Evolutionary conservation across 2,329 filamentous ascomycete genomes (phyloP).

Genomic region (Fusarium sp.): DNA sequence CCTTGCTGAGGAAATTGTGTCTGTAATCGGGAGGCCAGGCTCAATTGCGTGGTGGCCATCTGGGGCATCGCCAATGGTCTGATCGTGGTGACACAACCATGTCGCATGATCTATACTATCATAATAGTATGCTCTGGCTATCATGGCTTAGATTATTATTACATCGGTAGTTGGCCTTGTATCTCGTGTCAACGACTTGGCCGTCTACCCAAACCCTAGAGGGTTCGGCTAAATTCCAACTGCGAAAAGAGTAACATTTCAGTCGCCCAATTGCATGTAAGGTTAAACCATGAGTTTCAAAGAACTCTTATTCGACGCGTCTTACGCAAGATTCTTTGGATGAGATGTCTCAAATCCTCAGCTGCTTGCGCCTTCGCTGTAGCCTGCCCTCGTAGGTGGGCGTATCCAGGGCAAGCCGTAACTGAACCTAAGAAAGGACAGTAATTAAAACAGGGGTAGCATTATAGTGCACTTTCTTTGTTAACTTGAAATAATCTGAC

Average conservation of each 20-base stretch:
- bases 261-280: rapidly evolving
- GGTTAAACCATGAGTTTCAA: conserved; percentile 22
- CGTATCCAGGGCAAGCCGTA: neutral
- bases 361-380: neutral
- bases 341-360: neutral
- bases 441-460: too few species aligned
- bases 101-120: neutral
- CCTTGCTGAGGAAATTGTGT: too few species aligned
- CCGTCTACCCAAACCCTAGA: neutral
- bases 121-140: neutral
- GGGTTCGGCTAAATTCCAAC: neutral
- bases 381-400: neutral
- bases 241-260: neutral
- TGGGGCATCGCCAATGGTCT: neutral
- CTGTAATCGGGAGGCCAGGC: too few species aligned
- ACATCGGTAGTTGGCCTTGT: too few species aligned
- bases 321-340: rapidly evolving
- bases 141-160: too few species aligned
- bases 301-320: neutral
- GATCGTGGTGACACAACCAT: too few species aligned
- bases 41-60: too few species aligned
- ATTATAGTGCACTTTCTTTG: too few species aligned
- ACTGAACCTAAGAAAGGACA: neutral
- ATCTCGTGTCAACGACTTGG: neutral
- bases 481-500: too few species aligned